These are phyloP conservation scores for Dioscorea cayenensis DNA, from an alignment of 116 monocot genomes.

Conservation along the genomic window DNA sequence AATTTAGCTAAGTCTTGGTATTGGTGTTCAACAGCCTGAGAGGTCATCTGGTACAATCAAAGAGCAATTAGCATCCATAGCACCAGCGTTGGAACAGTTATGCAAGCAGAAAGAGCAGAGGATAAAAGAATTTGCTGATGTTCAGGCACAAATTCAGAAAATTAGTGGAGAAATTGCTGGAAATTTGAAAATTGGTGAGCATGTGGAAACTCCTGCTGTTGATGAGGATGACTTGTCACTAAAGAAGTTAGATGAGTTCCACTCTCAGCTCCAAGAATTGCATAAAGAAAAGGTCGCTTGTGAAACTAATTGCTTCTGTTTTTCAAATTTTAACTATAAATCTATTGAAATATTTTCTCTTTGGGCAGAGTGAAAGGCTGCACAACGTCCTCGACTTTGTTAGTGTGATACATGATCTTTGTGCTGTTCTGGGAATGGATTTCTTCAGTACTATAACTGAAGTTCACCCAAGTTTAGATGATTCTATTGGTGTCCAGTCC, in stretches of 20 bases:
- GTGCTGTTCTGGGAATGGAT: slow-evolving; percentile 90
- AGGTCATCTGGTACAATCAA: slow-evolving; percentile 81
- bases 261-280: slow-evolving; percentile 63
- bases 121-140: slow-evolving; percentile 61
- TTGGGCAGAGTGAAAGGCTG: slow-evolving; percentile 75
- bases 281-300: slow-evolving; percentile 87
- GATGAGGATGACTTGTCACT: slow-evolving; percentile 80
- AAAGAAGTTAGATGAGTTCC: slow-evolving; percentile 64
- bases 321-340: not conserved
- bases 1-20: not conserved
- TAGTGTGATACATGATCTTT: slow-evolving; percentile 76
- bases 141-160: slow-evolving; percentile 68
- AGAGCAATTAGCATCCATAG: slow-evolving; percentile 75
- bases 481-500: slow-evolving; percentile 64
- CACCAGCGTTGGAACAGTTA: slow-evolving; percentile 67
- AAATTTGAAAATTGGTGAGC: slow-evolving; percentile 28
- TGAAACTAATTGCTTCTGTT: not conserved
- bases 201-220: slow-evolving; percentile 27
- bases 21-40: slow-evolving; percentile 48
- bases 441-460: slow-evolving; percentile 78
- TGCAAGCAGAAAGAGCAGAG: slow-evolving; percentile 74
- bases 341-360: slow-evolving; percentile 1
- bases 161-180: slow-evolving; percentile 71
- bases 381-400: slow-evolving; percentile 80
- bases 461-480: slow-evolving; percentile 83